Base-by-base conservation (phyloP, 305 asterid species). In the Lippia alba region DNA sequence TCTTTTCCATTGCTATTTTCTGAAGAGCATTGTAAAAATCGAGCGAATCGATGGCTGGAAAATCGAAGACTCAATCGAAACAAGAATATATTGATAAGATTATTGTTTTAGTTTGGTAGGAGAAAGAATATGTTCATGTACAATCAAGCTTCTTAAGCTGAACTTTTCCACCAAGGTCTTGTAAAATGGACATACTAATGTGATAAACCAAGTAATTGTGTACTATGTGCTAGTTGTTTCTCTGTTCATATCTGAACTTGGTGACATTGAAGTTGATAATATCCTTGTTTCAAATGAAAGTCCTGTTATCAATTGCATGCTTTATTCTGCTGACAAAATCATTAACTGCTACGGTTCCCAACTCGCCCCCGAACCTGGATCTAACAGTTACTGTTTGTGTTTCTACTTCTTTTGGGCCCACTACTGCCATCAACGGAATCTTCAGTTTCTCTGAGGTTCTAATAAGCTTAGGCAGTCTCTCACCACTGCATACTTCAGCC, bases 381-480 rank as follows among this genome's bases (percentile, higher is more conserved):
- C 96, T 82, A 64, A 94, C 83, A 0, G 97, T 89, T 14, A 94
- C 79, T 0, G 91, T 83, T 59, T 81, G 71, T 4, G 86, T 88
- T 72, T 89, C 97, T 3, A 76, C 89, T 80, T 94, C 97, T 75
- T 85, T 91, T 4, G 86, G 89, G 39, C 99, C 98, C 56, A 91
- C 92, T 0, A 94, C 97, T 45, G 89, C 97, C 97, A 91, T 94
- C 81, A 94, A 73, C 33, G 97, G 96, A 66, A 91, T 84, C 79
- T 89, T 91, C 60, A 86, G 96, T 82, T 86, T 94, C 78, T 91
- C 97, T 4, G 96, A 85, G 45, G 78, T 91, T 74, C 97, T 86
- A 40, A 94, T 89, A 61, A 91, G 97, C 79, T 94, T 91, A 0
- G 96, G 84, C 69, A 94, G 82, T 41, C 99, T 85, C 79, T 84